Evolutionary conservation across 176 grass and related monocot species (phyloP).

Genomic region (Phyllostachys edulis): DNA sequence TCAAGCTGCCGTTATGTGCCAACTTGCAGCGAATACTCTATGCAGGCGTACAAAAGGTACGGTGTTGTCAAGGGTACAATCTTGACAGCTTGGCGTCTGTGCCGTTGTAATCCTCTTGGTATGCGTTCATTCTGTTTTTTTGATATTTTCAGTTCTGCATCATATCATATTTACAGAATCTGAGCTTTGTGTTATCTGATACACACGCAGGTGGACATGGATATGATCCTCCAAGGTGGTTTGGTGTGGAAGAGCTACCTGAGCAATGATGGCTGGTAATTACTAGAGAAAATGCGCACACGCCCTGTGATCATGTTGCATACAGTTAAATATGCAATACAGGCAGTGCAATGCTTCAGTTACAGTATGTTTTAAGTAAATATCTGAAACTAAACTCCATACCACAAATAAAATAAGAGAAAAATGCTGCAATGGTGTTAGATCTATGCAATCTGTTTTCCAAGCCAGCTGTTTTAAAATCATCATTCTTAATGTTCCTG

Average conservation of each 20-base stretch:
- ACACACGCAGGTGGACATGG: slow-evolving; percentile 58
- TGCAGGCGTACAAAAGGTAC: slow-evolving; percentile 74
- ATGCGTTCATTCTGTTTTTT: slow-evolving; percentile 14
- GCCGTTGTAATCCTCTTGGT: slow-evolving; percentile 87
- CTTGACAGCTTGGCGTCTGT: slow-evolving; percentile 71
- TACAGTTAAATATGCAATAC: slow-evolving; percentile 13
- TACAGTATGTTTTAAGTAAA: neutral
- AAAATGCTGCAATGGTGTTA: neutral
- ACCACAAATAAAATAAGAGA: neutral
- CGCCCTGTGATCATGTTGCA: neutral
- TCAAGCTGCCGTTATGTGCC: slow-evolving; percentile 78
- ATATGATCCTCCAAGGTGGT: slow-evolving; percentile 91
- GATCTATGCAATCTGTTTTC: slow-evolving; percentile 6
- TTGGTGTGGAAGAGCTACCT: slow-evolving; percentile 60
- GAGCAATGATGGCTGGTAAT: slow-evolving; percentile 36
- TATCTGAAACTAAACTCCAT: neutral
- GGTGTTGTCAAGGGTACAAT: slow-evolving; percentile 68
- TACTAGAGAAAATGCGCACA: slow-evolving; percentile 1
- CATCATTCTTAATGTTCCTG: neutral
- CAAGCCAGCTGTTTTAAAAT: neutral
- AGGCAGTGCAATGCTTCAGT: neutral
- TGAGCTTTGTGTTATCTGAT: neutral
- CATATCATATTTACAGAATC: slow-evolving; percentile 5
- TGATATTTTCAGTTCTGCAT: neutral
- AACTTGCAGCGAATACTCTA: slow-evolving; percentile 87